Base-by-base conservation (phyloP, 345 rosid species). In the Arabidopsis arenosa region DNA sequence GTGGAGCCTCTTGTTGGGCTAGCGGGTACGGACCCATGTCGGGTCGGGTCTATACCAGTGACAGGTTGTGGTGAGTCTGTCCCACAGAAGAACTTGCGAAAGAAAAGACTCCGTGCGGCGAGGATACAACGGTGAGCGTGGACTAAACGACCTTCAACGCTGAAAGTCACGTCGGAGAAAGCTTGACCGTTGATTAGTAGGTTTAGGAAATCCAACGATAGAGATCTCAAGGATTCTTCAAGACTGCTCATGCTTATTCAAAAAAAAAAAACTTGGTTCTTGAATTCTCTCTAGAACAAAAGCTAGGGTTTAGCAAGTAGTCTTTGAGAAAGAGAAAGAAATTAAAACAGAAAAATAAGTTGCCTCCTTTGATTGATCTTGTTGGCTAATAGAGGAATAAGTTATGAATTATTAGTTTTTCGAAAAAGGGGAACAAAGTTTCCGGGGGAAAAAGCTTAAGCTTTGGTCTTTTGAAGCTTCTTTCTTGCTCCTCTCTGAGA, bases 61-160 rank as follows among this genome's bases (percentile, higher is more conserved):
- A 54, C 53, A 4, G 91, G 23, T 41, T 71, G 91, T 8, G 88
- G 89, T 17, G 84, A 85, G 75, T 90, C 97, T 43, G 93, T 82
- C 71, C 94, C 98, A 59, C 96, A 90, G 68, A 95, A 95, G 88
- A 87, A 89, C 83, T 90, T 95, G 66, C 99, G 83, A 80, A 95
- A 95, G 83, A 90, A 95, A 61, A 90, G 86, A 71, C 97, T 90
- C 55, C 99, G 82, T 8, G 99, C 98, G 13, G 99, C 97, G 75
- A 95, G 82, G 83, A 95, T 95, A 75, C 99, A 95, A 76, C 97
- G 84, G 84, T 95, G 99, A 9, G 99, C 99, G 69, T 90, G 99
- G 74, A 95, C 98, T 23, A 93, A 76, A 6, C 99, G 90, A 56
- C 99, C 99, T 75, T 95, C 99, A 5, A 95, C 99, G 61, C 96